Evolutionary conservation across 2,329 filamentous ascomycete species (phyloP).

Genomic region (Microascus cirrosus): DNA sequence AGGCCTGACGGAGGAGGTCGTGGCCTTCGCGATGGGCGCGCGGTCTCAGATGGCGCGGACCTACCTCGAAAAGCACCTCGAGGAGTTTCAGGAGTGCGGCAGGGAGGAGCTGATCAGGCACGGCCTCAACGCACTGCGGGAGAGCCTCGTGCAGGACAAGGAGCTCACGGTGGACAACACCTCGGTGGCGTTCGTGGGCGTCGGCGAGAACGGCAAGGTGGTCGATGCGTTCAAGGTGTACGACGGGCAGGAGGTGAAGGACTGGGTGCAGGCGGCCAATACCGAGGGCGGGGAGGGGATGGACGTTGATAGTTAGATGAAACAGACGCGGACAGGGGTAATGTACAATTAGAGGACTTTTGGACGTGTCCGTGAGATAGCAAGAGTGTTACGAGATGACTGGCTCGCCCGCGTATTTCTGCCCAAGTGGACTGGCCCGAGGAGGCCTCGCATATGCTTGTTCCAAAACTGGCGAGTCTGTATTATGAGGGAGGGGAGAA

Average conservation of each 20-base stretch:
- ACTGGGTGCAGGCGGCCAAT: conserved; percentile 64
- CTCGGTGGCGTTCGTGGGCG: conserved; percentile 75
- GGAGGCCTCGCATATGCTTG: no score
- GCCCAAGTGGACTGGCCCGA: no score
- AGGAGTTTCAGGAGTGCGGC: conserved; percentile 64
- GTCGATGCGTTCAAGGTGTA: conserved; percentile 77
- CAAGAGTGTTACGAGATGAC: neutral
- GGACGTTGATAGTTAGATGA: conserved; percentile 17
- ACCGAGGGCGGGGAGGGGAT: conserved; percentile 22
- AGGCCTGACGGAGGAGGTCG: conserved; percentile 94
- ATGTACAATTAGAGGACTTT: conserved; percentile 20
- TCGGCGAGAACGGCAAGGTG: conserved; percentile 34
- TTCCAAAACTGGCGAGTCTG: no score
- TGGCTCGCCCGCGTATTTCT: neutral
- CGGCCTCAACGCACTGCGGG: conserved; percentile 83
- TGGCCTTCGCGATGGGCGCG: conserved; percentile 90
- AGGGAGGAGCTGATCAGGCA: conserved; percentile 85
- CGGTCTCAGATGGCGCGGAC: conserved; percentile 96
- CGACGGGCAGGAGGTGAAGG: conserved; percentile 77
- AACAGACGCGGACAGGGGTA: conserved; percentile 13
- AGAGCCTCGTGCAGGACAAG: conserved; percentile 93
- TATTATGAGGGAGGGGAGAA: no score
- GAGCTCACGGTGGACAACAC: conserved; percentile 97
- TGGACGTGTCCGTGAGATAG: conserved; percentile 13
- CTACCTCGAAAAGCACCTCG: conserved; percentile 87